phyloP scores from a whole-genome alignment of 768 basidiomycete genomes.

The Mycena capillaripes region DNA sequence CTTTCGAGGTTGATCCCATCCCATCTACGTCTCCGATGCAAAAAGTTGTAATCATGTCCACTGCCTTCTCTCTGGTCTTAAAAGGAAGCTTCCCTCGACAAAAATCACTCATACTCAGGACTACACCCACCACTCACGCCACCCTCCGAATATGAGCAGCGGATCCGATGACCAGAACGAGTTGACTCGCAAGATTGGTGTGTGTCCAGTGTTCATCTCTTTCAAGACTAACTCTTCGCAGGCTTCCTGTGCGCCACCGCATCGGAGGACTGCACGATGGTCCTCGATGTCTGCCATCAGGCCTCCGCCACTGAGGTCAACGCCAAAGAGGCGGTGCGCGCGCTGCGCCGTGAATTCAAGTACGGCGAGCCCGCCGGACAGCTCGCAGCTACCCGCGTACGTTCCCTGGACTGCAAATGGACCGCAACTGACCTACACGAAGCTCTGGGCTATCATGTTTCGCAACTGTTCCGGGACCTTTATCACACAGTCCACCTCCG shows the following conservation, averaged over 20 bases:
- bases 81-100: too few relatives aligned
- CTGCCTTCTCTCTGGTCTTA: too few relatives aligned
- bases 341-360: constrained; percentile 90
- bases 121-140: too few relatives aligned
- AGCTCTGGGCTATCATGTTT: constrained; percentile 94
- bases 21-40: too few relatives aligned
- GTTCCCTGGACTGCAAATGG: constrained; percentile 40
- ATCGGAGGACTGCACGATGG: constrained; percentile 86
- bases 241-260: constrained; percentile 83
- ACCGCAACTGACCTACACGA: neutral
- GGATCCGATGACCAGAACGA: constrained; percentile 70
- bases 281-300: constrained; percentile 89
- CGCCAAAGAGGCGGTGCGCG: constrained; percentile 88
- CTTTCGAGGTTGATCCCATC: too few relatives aligned
- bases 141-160: too few relatives aligned
- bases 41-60: too few relatives aligned
- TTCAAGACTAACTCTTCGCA: constrained; percentile 42
- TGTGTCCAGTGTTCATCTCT: constrained; percentile 21
- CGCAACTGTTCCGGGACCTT: constrained; percentile 83
- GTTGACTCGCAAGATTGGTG: constrained; percentile 82
- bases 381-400: constrained; percentile 80
- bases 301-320: constrained; percentile 79
- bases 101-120: too few relatives aligned
- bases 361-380: constrained; percentile 82
- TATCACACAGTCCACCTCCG: constrained; percentile 74